Conservation (phyloP, 2,329 filamentous ascomycete species). For the Penicillium sp. region DNA sequence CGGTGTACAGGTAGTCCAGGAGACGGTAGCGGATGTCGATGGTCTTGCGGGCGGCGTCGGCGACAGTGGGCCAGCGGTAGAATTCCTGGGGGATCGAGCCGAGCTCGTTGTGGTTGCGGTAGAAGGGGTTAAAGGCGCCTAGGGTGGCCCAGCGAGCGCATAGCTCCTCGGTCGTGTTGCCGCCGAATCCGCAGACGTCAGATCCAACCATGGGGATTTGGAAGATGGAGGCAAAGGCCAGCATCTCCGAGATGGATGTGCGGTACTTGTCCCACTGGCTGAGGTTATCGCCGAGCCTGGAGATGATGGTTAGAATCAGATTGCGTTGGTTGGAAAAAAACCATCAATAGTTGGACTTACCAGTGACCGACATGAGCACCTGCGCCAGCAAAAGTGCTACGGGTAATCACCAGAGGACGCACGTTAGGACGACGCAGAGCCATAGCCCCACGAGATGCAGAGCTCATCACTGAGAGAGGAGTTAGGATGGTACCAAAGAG, state of each 20-base stretch:
- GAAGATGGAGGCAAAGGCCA: conserved; percentile 66
- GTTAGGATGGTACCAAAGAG: conserved; percentile 1
- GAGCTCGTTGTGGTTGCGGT: conserved; percentile 69
- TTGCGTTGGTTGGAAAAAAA: conserved; percentile 32
- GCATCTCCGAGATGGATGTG: conserved; percentile 59
- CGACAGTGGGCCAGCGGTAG: conserved; percentile 68
- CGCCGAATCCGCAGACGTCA: conserved; percentile 77
- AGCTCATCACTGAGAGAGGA: conserved; percentile 63
- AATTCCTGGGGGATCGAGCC: conserved; percentile 66
- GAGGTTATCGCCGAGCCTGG: conserved; percentile 62
- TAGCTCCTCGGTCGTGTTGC: conserved; percentile 66
- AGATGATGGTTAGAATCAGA: not conserved
- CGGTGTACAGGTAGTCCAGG: conserved; percentile 80
- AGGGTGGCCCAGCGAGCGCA: conserved; percentile 76
- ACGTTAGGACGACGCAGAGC: conserved; percentile 61
- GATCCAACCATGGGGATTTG: conserved; percentile 69
- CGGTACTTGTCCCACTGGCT: conserved; percentile 62
- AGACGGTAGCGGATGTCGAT: conserved; percentile 74
- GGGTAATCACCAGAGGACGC: conserved; percentile 72
- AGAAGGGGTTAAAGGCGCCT: conserved; percentile 75
- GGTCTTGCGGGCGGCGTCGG: conserved; percentile 65
- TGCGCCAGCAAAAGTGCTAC: conserved; percentile 73
- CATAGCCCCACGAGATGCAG: conserved; percentile 67
- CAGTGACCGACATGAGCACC: conserved; percentile 63
- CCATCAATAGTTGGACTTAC: conserved; percentile 20